phyloP scores from a whole-genome alignment of 768 basidiomycete genomes.

The Podaxis sp. region DNA sequence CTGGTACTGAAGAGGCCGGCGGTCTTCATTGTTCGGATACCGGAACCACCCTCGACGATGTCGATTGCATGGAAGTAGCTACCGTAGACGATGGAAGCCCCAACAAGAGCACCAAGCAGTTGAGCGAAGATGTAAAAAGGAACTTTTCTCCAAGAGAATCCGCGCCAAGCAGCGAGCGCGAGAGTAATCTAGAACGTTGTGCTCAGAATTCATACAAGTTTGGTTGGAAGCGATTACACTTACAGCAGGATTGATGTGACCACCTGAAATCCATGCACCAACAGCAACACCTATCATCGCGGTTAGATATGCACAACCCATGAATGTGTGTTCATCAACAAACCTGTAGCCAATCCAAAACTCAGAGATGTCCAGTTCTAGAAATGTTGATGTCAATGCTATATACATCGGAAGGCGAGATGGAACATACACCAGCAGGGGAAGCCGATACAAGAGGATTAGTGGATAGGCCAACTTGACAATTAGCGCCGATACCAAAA shows the following conservation, averaged over 20 bases:
- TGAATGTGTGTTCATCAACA: not conserved
- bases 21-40: constrained; percentile 50
- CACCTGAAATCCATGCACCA: constrained; percentile 65
- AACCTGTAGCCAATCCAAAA: constrained; percentile 40
- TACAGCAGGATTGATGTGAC: constrained; percentile 64
- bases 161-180: constrained; percentile 54
- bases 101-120: constrained; percentile 58
- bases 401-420: not conserved
- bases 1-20: constrained; percentile 58
- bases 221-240: constrained; percentile 8
- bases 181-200: constrained; percentile 50
- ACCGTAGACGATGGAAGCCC: constrained; percentile 57
- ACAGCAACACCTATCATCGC: constrained; percentile 35
- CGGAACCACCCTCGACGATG: constrained; percentile 53
- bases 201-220: not conserved
- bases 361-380: constrained; percentile 29
- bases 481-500: constrained; percentile 48
- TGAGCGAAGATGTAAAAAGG: constrained; percentile 64
- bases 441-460: constrained; percentile 32
- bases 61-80: constrained; percentile 71
- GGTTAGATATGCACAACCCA: not conserved
- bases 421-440: constrained; percentile 45
- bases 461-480: constrained; percentile 44
- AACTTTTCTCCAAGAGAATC: constrained; percentile 71
- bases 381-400: not conserved